A percentile compares a stretch with the other conserved stretches of the same genome.
These are phyloP conservation scores for Pisolithus orientalis DNA, from an alignment of 768 basidiomycete genomes.

Conservation along the genomic window DNA sequence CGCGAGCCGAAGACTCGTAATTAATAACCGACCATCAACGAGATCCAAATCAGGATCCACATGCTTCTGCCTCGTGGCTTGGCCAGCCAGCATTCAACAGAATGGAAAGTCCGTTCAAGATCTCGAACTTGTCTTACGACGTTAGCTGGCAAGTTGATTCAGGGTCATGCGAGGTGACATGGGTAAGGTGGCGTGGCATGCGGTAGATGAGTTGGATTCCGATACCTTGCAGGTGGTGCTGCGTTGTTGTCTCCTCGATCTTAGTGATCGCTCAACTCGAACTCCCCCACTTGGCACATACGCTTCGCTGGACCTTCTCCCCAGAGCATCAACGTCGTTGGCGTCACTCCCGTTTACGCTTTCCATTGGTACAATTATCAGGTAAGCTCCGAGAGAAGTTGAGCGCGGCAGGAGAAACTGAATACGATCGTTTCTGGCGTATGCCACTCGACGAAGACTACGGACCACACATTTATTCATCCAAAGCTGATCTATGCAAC, in stretches of 20 bases:
- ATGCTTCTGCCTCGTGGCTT: too few species aligned
- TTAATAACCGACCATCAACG: too few species aligned
- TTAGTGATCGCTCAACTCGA: conserved; percentile 75
- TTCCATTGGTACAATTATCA: conserved; percentile 42
- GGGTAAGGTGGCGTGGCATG: conserved; percentile 40
- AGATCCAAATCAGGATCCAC: too few species aligned
- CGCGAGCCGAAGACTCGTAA: too few species aligned
- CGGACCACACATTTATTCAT: too few species aligned
- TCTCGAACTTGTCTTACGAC: background rate
- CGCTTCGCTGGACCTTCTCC: background rate
- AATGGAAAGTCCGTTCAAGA: conserved; percentile 36
- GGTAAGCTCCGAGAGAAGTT: conserved; percentile 70
- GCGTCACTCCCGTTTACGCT: conserved; percentile 33
- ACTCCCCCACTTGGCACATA: conserved; percentile 38
- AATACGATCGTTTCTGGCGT: conserved; percentile 84
- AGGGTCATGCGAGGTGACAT: conserved; percentile 84
- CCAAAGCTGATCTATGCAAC: too few species aligned
- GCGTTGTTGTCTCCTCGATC: conserved; percentile 68
- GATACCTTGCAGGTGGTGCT: conserved; percentile 52
- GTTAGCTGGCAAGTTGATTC: conserved; percentile 52
- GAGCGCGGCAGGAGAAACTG: conserved; percentile 59
- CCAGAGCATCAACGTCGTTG: conserved; percentile 66
- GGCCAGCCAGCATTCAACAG: conserved; percentile 24
- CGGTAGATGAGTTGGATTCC: background rate
- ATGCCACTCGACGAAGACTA: too few species aligned